phyloP scores from a whole-genome alignment of 2,329 filamentous ascomycete species.

The Didymella glomerata region DNA sequence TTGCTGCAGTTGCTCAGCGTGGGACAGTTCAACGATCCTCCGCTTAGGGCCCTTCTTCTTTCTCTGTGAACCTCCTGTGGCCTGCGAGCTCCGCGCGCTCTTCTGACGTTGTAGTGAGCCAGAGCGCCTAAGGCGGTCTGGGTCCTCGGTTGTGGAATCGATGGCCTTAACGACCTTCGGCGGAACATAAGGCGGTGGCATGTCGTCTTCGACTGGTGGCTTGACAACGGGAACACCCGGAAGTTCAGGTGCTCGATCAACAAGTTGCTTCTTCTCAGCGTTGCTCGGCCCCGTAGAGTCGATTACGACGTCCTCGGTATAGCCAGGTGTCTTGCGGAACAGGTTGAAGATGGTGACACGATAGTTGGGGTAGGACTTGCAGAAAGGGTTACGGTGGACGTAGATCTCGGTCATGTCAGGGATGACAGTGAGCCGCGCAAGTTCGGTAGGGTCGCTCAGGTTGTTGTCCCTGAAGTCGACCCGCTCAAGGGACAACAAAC shows the following conservation, averaged over 20 bases:
- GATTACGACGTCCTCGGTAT: constrained; percentile 88
- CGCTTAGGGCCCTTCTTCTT: constrained; percentile 67
- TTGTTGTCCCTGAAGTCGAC: constrained; percentile 91
- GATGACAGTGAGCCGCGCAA: constrained; percentile 87
- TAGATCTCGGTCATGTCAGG: constrained; percentile 93
- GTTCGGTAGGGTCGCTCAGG: constrained; percentile 87
- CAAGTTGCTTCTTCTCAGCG: constrained; percentile 81
- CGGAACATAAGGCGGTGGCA: constrained; percentile 63
- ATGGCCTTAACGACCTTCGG: constrained; percentile 61
- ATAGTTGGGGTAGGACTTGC: constrained; percentile 84
- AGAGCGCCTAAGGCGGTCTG: constrained; percentile 34
- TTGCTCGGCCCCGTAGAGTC: constrained; percentile 86
- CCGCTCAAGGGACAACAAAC: constrained; percentile 85
- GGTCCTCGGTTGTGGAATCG: constrained; percentile 29
- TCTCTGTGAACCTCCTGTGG: constrained; percentile 58
- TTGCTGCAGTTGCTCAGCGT: constrained; percentile 53
- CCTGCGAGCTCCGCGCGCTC: constrained; percentile 41
- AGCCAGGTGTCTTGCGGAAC: constrained; percentile 88
- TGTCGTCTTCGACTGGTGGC: constrained; percentile 67
- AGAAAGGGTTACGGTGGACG: constrained; percentile 91
- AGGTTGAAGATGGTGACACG: constrained; percentile 94
- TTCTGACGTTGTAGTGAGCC: constrained; percentile 48
- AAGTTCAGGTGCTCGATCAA: constrained; percentile 80
- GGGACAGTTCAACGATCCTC: constrained; percentile 66
- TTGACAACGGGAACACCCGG: constrained; percentile 81